Conservation (phyloP, 2,329 filamentous ascomycete genomes). For the Aspergillus bombycis region DNA sequence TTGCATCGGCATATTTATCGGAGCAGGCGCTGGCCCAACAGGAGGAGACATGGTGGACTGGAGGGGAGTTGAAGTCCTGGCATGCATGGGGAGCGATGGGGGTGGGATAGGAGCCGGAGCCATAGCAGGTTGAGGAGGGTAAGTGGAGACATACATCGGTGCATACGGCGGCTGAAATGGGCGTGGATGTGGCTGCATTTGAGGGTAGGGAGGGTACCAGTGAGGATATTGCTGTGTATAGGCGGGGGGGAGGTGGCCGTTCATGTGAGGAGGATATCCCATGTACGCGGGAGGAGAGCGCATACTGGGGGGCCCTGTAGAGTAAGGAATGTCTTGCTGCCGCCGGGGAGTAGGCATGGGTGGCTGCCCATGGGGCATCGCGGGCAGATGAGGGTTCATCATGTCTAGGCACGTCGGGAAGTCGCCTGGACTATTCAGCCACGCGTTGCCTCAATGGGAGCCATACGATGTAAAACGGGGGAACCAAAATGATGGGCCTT, state of each 20-base stretch:
- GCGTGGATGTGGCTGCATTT: slow-evolving; percentile 45
- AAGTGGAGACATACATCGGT: slow-evolving; percentile 49
- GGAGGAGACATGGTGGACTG: slow-evolving; percentile 41
- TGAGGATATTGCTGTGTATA: slow-evolving; percentile 50
- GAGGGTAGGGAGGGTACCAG: slow-evolving; percentile 50
- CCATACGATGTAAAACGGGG: slow-evolving; percentile 39
- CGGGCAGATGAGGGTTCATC: slow-evolving; percentile 51
- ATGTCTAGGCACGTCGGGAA: slow-evolving; percentile 37
- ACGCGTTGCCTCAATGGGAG: slow-evolving; percentile 45
- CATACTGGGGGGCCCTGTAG: slow-evolving; percentile 53
- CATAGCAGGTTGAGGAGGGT: slow-evolving; percentile 46
- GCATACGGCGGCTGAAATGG: slow-evolving; percentile 45
- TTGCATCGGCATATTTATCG: slow-evolving; percentile 36
- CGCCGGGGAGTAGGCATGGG: slow-evolving; percentile 54
- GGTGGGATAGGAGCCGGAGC: slow-evolving; percentile 41
- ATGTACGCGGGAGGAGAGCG: slow-evolving; percentile 63
- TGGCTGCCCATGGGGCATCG: slow-evolving; percentile 52
- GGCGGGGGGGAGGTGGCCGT: slow-evolving; percentile 51
- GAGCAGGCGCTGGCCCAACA: slow-evolving; percentile 29
- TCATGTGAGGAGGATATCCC: slow-evolving; percentile 60
- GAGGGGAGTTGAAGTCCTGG: slow-evolving; percentile 41
- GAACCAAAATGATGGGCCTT: slow-evolving; percentile 22
- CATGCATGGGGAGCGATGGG: slow-evolving; percentile 40
- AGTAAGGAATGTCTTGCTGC: slow-evolving; percentile 50
- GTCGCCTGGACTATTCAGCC: slow-evolving; percentile 40